Evolutionary conservation across 139 green algal genomes (phyloP).

Genomic region (Pseudopediastrum boryanum): DNA sequence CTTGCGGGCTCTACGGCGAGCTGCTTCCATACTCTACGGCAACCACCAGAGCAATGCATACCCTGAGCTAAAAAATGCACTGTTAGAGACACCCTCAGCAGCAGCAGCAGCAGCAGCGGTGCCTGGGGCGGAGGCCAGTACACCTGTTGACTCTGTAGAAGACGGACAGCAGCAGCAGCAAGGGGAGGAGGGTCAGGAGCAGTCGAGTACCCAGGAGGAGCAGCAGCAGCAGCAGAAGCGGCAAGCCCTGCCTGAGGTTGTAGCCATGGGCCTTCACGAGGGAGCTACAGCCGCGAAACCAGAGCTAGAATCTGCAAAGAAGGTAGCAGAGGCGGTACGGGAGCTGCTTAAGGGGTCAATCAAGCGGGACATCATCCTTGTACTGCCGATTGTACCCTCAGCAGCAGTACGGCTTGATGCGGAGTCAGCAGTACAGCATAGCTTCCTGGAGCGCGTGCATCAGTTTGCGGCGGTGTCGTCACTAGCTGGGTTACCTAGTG

Average conservation of each 20-base stretch:
- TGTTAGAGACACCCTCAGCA: background rate
- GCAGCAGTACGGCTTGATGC: background rate
- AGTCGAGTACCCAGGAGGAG: background rate
- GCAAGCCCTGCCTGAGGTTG: background rate
- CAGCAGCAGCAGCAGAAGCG: constrained; percentile 13
- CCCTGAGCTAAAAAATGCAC: background rate
- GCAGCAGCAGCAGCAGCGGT: constrained; percentile 29
- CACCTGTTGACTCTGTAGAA: no score
- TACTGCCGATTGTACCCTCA: constrained; percentile 52
- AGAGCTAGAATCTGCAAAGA: constrained; percentile 24
- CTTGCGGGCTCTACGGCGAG: no score
- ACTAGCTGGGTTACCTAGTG: constrained; percentile 47
- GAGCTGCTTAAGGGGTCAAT: constrained; percentile 51
- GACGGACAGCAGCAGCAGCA: no score
- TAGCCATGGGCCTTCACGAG: background rate
- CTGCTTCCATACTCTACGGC: no score
- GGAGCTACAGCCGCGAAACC: background rate
- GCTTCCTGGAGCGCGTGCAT: constrained; percentile 32
- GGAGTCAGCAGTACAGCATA: background rate
- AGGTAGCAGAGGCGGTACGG: constrained; percentile 40
- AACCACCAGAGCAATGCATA: no score
- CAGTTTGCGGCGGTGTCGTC: constrained; percentile 40
- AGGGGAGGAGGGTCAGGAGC: no score
- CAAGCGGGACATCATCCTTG: constrained; percentile 61
- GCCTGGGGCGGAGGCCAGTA: no score